Evolutionary conservation across 2,329 filamentous ascomycete genomes (phyloP).

Genomic region (Botrytis porri): DNA sequence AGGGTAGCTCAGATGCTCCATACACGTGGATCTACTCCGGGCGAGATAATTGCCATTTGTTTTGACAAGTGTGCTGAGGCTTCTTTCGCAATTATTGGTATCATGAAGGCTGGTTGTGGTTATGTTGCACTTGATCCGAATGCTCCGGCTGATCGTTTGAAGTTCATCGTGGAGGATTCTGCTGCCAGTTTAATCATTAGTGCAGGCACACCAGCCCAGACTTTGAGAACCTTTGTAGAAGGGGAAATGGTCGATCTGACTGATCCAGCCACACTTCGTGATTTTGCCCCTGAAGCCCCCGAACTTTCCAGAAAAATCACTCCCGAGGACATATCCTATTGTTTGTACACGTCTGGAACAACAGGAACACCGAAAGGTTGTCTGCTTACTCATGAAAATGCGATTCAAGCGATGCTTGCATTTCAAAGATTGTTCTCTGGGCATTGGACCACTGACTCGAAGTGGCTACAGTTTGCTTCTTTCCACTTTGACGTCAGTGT

Average conservation of each 20-base stretch:
- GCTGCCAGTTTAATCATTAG: slow-evolving; percentile 61
- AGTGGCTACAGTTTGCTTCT: slow-evolving; percentile 90
- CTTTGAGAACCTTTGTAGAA: slow-evolving; percentile 37
- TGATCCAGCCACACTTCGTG: slow-evolving; percentile 27
- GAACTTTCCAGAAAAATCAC: slow-evolving; percentile 27
- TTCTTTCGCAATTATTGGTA: slow-evolving; percentile 40
- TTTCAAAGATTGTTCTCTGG: slow-evolving; percentile 75
- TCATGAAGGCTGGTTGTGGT: slow-evolving; percentile 40
- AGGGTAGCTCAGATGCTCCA: slow-evolving; percentile 65
- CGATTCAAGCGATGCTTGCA: slow-evolving; percentile 83
- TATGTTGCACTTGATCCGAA: slow-evolving; percentile 43
- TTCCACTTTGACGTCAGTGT: slow-evolving; percentile 95
- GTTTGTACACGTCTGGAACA: slow-evolving; percentile 41
- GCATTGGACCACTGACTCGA: slow-evolving; percentile 70
- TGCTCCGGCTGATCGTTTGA: slow-evolving; percentile 38
- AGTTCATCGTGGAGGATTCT: slow-evolving; percentile 56
- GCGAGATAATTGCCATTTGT: slow-evolving; percentile 45
- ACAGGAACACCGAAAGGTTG: slow-evolving; percentile 51
- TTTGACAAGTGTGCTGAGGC: slow-evolving; percentile 42
- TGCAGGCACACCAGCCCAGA: slow-evolving; percentile 44
- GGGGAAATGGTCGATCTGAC: slow-evolving; percentile 31
- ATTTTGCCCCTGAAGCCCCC: slow-evolving; percentile 30
- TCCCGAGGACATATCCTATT: slow-evolving; percentile 36
- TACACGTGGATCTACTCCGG: slow-evolving; percentile 47
- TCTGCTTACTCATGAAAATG: slow-evolving; percentile 83